Base-by-base conservation (phyloP, 768 basidiomycete genomes). In the Suillus paluster region DNA sequence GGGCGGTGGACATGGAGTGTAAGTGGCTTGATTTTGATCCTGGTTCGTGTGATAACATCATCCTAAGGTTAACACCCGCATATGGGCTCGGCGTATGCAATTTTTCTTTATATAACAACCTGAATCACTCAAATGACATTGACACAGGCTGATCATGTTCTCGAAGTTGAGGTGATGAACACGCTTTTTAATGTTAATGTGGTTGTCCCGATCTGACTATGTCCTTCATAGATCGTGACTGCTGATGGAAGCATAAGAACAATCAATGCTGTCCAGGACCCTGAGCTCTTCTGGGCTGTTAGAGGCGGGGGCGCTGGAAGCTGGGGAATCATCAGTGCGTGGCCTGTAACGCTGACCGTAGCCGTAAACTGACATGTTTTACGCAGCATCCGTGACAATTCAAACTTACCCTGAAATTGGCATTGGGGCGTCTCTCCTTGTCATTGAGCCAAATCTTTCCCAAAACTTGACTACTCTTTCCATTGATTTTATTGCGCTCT, bases 221-320 rank as follows among this genome's bases (percentile, higher is more conserved):
- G 44, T 19, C 2, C 11, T 45, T 38, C 17, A 53, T 73, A 71
- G 7, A 63, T 83, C 11, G 80, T 85, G 5, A 80, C 75, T 14
- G 72, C 82, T 1, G 69, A 75, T 42, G 84, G 83, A 3, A 59
- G 73, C 6, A 65, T 77, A 36, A 68, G 79, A 54, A 75, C 66
- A 0, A 80, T 71, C 21, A 86, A 85, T 61, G 67, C 70, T 4
- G 72, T 74, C 60, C 72, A 76, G 44, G 75, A 85, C 66, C 10
- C 73, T 3, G 82, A 85, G 60, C 73, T 86, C 6, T 86, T 84
- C 70, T 86, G 82, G 81, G 86, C 85, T 2, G 66, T 85, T 25
- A 74, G 83, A 33, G 85, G 84, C 7, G 83, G 81, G 0, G 84
- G 84, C 0, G 82, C 81, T 0, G 80, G 82, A n/a, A 84, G 79